phyloP scores from a whole-genome alignment of 345 rosid genomes.

The Clausena lansium region DNA sequence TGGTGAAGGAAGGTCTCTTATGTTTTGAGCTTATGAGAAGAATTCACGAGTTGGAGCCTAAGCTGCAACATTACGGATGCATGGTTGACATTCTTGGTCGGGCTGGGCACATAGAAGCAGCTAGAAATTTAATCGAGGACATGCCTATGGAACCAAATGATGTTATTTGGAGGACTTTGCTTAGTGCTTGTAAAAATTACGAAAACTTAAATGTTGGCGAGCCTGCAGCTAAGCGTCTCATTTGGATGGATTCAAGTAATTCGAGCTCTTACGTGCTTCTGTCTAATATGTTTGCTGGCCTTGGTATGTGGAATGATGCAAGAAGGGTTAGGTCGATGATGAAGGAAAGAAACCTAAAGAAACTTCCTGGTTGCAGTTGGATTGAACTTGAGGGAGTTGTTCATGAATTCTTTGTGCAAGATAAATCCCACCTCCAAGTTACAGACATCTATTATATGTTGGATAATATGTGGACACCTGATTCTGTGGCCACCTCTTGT shows the following conservation, averaged over 20 bases:
- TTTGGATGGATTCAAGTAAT: conserved; percentile 23
- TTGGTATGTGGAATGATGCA: conserved; percentile 38
- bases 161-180: conserved; percentile 42
- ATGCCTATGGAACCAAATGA: conserved; percentile 51
- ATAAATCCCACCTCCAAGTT: conserved; percentile 31
- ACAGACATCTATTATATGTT: conserved; percentile 30
- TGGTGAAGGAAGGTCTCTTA: conserved; percentile 50
- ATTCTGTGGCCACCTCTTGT: conserved; percentile 17
- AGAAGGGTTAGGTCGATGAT: conserved; percentile 35
- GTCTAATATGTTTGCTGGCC: conserved; percentile 45
- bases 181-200: conserved; percentile 35
- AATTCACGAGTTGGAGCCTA: conserved; percentile 36
- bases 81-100: conserved; percentile 50
- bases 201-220: conserved; percentile 28
- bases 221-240: conserved; percentile 30
- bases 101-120: conserved; percentile 42
- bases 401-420: conserved; percentile 42
- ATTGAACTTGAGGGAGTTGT: conserved; percentile 43
- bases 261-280: conserved; percentile 41
- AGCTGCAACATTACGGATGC: conserved; percentile 54
- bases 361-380: conserved; percentile 47
- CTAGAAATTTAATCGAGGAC: conserved; percentile 30
- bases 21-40: conserved; percentile 50
- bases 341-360: conserved; percentile 35
- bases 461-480: conserved; percentile 19